These are phyloP conservation scores for Laguncularia racemosa DNA, from an alignment of 345 rosid species.

Conservation along the genomic window DNA sequence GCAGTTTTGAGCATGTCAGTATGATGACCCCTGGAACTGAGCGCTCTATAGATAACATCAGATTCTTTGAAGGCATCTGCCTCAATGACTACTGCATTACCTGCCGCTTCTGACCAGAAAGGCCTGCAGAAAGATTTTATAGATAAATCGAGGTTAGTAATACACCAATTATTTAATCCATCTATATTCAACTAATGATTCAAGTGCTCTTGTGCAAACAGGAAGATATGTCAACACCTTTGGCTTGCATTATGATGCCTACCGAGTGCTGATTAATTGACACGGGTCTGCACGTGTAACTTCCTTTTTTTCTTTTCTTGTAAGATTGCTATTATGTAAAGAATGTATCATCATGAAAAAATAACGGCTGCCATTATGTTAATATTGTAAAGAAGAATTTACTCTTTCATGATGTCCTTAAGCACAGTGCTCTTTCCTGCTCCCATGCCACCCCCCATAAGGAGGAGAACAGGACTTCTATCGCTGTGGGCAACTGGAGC, in stretches of 20 bases:
- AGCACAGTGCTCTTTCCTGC: constrained; percentile 98
- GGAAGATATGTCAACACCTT: neutral
- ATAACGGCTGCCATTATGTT: neutral
- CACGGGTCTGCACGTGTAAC: too few species aligned
- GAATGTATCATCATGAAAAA: too few species aligned
- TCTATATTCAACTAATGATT: neutral
- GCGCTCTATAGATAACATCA: constrained; percentile 85
- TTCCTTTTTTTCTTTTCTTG: too few species aligned
- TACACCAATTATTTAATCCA: neutral
- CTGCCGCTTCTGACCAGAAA: constrained; percentile 77
- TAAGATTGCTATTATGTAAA: too few species aligned
- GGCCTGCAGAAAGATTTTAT: constrained; percentile 34
- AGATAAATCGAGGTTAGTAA: too few species aligned
- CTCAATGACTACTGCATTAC: constrained; percentile 74
- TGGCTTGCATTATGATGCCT: too few species aligned
- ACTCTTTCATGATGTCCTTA: constrained; percentile 90
- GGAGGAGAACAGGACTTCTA: constrained; percentile 81
- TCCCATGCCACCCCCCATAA: constrained; percentile 99
- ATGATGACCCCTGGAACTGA: constrained; percentile 71
- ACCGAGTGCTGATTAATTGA: too few species aligned
- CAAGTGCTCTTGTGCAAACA: neutral
- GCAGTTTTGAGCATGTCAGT: constrained; percentile 84
- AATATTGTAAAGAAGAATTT: constrained; percentile 12
- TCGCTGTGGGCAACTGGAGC: constrained; percentile 77
- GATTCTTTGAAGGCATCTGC: constrained; percentile 96